These are phyloP conservation scores for Perkinsus marinus DNA, from an alignment of 169 alveolate genomes.

Conservation along the genomic window DNA sequence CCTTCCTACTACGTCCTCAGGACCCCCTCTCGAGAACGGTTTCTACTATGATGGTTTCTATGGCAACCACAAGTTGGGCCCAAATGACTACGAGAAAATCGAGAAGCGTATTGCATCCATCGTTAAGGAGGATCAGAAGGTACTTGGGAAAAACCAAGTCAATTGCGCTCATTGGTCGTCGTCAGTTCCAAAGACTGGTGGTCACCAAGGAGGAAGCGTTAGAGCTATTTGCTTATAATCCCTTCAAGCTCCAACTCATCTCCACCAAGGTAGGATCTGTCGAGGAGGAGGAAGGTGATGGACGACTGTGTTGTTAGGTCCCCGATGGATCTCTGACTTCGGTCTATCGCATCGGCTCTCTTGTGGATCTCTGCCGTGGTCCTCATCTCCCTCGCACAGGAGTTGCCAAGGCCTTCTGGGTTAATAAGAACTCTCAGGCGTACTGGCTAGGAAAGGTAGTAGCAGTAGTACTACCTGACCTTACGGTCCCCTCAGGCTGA, in stretches of 20 bases:
- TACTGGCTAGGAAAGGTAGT: slow-evolving; percentile 90
- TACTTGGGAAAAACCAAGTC: slow-evolving; percentile 2
- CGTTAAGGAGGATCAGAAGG: slow-evolving; percentile 25
- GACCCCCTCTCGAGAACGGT: slow-evolving; percentile 83
- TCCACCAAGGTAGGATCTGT: slow-evolving; percentile 47
- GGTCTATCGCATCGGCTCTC: slow-evolving; percentile 90
- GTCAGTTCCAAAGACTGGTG: slow-evolving; percentile 79
- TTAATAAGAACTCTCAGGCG: slow-evolving; percentile 91
- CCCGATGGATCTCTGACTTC: slow-evolving; percentile 86
- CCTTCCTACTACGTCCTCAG: neutral
- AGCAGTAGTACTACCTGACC: neutral
- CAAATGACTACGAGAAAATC: slow-evolving; percentile 8
- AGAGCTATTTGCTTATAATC: slow-evolving; percentile 86
- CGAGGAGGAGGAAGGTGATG: neutral
- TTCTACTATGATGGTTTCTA: slow-evolving; percentile 93
- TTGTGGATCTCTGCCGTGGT: slow-evolving; percentile 97
- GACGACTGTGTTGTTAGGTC: slow-evolving; percentile 18
- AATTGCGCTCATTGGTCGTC: neutral
- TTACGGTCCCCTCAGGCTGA: slow-evolving; percentile 34
- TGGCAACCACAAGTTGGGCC: slow-evolving; percentile 54
- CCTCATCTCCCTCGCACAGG: slow-evolving; percentile 95
- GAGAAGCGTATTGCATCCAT: slow-evolving; percentile 36
- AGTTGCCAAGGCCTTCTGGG: slow-evolving; percentile 79
- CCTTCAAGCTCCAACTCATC: slow-evolving; percentile 91
- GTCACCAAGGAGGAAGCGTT: slow-evolving; percentile 91